Base-by-base conservation (phyloP, 371 early-diverging fungal species). In the Syncephalastrum racemosum region DNA sequence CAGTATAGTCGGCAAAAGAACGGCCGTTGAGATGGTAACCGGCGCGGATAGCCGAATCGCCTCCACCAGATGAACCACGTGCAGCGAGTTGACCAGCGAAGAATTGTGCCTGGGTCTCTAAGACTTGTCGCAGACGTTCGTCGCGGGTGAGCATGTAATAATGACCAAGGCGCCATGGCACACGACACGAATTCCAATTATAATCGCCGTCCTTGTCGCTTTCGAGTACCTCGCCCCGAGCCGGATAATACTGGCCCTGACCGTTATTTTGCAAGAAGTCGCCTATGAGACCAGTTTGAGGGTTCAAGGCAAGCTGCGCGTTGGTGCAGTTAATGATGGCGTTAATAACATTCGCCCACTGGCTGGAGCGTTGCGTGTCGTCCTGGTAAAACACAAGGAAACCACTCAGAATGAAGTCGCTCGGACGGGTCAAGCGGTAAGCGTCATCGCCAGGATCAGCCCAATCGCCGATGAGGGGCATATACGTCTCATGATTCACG, bases 401-500 rank as follows among this genome's bases (percentile, higher is more conserved):
- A 7, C 78, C 81, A 43, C 79, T 73, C 14, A 85, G 63, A 56
- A 85, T 82, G 52, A 83, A 85, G 63, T 83, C 84, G 52, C 81
- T 78, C 0, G 86, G 83, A 24, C 86, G 63, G 2, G 83, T 85
- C 23, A 83, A 70, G 25, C 70, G 59, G 39, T 73, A 68, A 18
- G 72, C 78, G 25, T 83, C 82, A 47, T 79, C 79, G n/a, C 81
- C 82, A 36, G 67, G 71, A 43, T 77, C 73, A 23, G 81, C 83
- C 86, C 86, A 85, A 51, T 85, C 86, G 16, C 86, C 86, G 19
- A 85, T 59, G 14, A 81, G 56, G 0, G 83, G 81, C 81, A 82
- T 79, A 48, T 66, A 73, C 2, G 83, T 85, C 16, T 71, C 50
- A 46, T 76, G 81, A 47, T 85, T 75, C 53, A 85, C 73, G 46